Evolutionary conservation across 192 early-diverging fungal genomes (phyloP), one percentile per base, ranked within the genome.

Genomic region (Funneliformis geosporum): DNA sequence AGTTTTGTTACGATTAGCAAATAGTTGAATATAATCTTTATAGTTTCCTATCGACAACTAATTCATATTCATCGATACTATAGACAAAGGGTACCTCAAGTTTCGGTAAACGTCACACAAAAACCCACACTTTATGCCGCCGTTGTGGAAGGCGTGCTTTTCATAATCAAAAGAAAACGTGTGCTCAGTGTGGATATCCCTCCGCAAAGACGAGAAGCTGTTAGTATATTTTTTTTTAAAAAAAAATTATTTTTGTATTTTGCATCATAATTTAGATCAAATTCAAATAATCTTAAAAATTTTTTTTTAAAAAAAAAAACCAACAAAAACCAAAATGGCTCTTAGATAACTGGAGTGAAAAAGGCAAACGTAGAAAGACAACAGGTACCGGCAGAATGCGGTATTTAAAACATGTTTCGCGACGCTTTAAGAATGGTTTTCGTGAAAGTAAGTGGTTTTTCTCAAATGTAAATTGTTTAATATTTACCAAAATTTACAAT

Each of bases 91-190:
- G 67, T 69, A 69, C 67, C 21, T 92, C 93, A 82, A 92, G 94
- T 84, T 98, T 98, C 89, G 98, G 98, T 97, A 98, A 96, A 90
- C 95, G 96, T 87, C 97, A 99, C 94, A 96, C 93, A 89, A 99
- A 99, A 94, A 93, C 98, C 81, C 98, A 99, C 96, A 94, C 93
- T 80, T 91, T 98, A 83, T 99, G 98, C 95, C 88, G 92, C 82
- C 93, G 98, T 84, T 99, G 98, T 89, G 98, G 98, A 74, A 91
- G 91, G 80, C 94, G 96, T 80, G 92, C 97, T 65, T 98, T 97
- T 94, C 98, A 99, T 94, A 96, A 95, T 92, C 97, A 98, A 91
- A 99, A 99, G 95, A 99, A 99, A 95, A 98, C 96, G 61, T 99
- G 98, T 89, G 96, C 96, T 84, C 95, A 95, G 85, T 99, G 98